A percentile compares a stretch with the other conserved stretches of the same genome.
Evolutionary conservation across 441 rosid genomes (phyloP).

Genomic region (Melastoma candidum): DNA sequence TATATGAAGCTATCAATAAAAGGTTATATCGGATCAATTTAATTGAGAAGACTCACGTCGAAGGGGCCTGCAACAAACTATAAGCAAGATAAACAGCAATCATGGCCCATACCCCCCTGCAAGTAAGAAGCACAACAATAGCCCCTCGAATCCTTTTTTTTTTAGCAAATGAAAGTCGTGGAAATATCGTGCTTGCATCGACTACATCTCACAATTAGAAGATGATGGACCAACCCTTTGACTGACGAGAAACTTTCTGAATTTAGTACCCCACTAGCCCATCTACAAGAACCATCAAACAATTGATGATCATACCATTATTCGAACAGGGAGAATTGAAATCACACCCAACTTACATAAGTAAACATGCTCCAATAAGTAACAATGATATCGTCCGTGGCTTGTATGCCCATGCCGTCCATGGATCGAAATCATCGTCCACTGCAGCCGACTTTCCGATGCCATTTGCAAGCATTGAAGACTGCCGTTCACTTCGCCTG

Average conservation of each 20-base stretch:
- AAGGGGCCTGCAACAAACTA: conserved; percentile 97
- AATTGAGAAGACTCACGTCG: conserved; percentile 48
- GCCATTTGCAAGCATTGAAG: conserved; percentile 46
- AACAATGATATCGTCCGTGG: conserved; percentile 89
- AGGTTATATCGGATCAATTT: no score
- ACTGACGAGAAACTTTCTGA: conserved; percentile 75
- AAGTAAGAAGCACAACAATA: conserved; percentile 17
- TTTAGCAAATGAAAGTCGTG: no score
- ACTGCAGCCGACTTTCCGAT: conserved; percentile 17
- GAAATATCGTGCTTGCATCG: no score
- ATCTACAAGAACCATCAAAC: conserved; percentile 24
- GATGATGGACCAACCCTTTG: conserved; percentile 49
- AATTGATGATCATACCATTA: neutral
- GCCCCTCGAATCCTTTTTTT: conserved; percentile 5
- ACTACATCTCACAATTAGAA: neutral
- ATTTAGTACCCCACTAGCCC: conserved; percentile 98
- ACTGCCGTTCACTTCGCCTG: conserved; percentile 41
- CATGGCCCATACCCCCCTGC: conserved; percentile 98
- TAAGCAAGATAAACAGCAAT: conserved; percentile 96
- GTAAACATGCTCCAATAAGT: conserved; percentile 88
- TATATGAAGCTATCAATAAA: no score
- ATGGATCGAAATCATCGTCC: conserved; percentile 78
- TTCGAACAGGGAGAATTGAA: neutral
- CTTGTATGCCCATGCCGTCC: conserved; percentile 99
- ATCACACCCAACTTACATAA: conserved; percentile 52